Conservation (phyloP, 148 eudicot genomes). For the Persicaria maculosa region DNA sequence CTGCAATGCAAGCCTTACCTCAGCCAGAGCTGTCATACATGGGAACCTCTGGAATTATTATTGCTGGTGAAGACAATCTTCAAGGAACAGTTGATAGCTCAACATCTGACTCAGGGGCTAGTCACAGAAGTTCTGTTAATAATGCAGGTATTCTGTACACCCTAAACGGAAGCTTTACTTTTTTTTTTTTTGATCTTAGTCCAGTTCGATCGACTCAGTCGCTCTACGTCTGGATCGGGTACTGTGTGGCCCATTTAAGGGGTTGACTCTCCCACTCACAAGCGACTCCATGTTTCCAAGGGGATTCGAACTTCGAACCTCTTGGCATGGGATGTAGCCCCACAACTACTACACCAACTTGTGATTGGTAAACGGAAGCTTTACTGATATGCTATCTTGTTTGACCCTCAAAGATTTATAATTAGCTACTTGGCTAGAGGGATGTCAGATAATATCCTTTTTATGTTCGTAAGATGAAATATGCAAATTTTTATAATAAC, state of each 20-base stretch:
- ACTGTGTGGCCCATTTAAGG: too few relatives aligned
- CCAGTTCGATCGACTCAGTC: too few relatives aligned
- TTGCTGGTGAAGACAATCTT: slow-evolving; percentile 51
- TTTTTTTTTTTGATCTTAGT: too few relatives aligned
- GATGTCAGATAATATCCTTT: neutral
- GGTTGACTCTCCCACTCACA: too few relatives aligned
- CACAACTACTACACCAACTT: too few relatives aligned
- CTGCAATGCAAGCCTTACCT: slow-evolving; percentile 74
- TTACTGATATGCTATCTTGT: neutral
- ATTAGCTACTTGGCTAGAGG: neutral
- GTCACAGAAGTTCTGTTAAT: slow-evolving; percentile 45
- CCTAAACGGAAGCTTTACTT: neutral
- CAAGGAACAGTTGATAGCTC: slow-evolving; percentile 17
- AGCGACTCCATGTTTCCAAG: too few relatives aligned
- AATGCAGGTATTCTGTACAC: slow-evolving; percentile 31
- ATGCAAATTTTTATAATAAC: neutral
- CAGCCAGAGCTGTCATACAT: slow-evolving; percentile 43
- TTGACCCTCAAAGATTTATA: neutral
- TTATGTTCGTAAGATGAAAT: neutral
- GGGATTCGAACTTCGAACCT: too few relatives aligned
- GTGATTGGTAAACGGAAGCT: neutral
- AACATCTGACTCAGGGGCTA: slow-evolving; percentile 13
- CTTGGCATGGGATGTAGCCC: too few relatives aligned
- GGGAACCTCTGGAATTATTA: slow-evolving; percentile 53
- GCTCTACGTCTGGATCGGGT: too few relatives aligned